Evolutionary conservation across 495 filamentous ascomycete species (phyloP), one percentile per base, ranked within the genome.

Genomic region (Penicillium alfredii): DNA sequence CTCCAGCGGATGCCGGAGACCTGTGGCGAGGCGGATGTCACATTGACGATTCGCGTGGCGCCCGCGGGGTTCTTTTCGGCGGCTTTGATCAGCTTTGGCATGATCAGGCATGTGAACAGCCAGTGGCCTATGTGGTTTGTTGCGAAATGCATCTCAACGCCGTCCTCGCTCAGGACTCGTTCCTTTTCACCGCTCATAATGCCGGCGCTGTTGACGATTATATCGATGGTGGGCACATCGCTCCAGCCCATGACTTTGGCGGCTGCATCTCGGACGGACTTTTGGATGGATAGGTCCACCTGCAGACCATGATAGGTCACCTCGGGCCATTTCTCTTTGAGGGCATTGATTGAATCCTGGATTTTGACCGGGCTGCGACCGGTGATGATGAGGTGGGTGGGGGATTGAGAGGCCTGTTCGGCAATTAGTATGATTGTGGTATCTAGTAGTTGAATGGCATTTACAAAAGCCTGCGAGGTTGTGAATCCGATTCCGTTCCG

Each of bases 231-330:
- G 3, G 63, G 60, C 10, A 70, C 34, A 17, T 69, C 60, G 8
- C 44, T 5, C 66, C 60, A 70, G 7, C 53, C 45, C 3, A 71
- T 44, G 14, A 71, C 10, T 31, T 62, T 48, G 7, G 53, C 44
- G 6, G 69, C 68, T 11, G 66, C 66, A 5, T 45, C 36, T 7
- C 66, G 58, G 12, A 72, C 63, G 10, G 65, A 50, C 32, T 57
- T 51, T 42, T 68, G 66, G 36, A 35, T 51, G 5, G 64, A 66
- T 19, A 73, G 69, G 35, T 72, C 58, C n/a, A 73, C 38, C 13
- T 48, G 44, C 16, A 73, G 51, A 23, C 53, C 14, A 10, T 60
- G 64, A 29, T 59, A 64, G 30, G 64, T 51, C 6, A 71, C 56
- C 14, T 38, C 12, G 3, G 64, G 68, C 17, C 35, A 63, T 10